Evolutionary conservation across 192 early-diverging fungal genomes (phyloP).

Genomic region (Coemansia sp.): DNA sequence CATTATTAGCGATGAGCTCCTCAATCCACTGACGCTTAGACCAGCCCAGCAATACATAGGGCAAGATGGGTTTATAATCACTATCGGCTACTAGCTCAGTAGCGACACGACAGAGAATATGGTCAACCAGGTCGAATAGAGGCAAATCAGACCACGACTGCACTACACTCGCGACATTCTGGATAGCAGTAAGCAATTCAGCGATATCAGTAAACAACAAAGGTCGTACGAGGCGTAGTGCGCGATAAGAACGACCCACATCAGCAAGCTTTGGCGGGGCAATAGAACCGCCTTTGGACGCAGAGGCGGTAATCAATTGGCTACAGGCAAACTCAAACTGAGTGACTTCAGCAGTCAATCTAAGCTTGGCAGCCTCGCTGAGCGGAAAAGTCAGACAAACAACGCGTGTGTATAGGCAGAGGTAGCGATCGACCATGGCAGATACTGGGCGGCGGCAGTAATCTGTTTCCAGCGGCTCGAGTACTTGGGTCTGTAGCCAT

Average conservation of each 20-base stretch:
- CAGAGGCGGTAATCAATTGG: slow-evolving; percentile 17
- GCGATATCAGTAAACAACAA: slow-evolving; percentile 28
- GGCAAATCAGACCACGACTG: neutral
- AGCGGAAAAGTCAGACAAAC: slow-evolving; percentile 29
- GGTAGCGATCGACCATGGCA: slow-evolving; percentile 18
- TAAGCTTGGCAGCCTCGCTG: slow-evolving; percentile 33
- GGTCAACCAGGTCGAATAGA: slow-evolving; percentile 15
- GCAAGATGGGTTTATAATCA: neutral
- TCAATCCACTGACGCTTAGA: slow-evolving; percentile 17
- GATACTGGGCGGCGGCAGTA: neutral
- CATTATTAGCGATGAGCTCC: neutral
- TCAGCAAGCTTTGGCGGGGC: slow-evolving; percentile 4
- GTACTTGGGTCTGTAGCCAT: slow-evolving; percentile 35
- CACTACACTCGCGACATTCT: too few species aligned
- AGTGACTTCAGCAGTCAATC: slow-evolving; percentile 24
- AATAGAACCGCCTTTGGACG: neutral
- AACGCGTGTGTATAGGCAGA: slow-evolving; percentile 9
- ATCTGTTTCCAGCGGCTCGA: slow-evolving; percentile 12
- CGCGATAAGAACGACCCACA: slow-evolving; percentile 18
- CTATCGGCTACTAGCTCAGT: slow-evolving; percentile 11
- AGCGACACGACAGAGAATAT: slow-evolving; percentile 25
- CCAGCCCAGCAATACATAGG: slow-evolving; percentile 16
- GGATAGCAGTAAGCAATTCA: slow-evolving; percentile 7
- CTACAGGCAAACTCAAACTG: slow-evolving; percentile 49
- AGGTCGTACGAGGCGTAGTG: slow-evolving; percentile 31